A percentile compares a stretch with the other conserved stretches of the same genome.
Evolutionary conservation across 805 yeast species (phyloP).

Genomic region (Teunomyces pallodes): DNA sequence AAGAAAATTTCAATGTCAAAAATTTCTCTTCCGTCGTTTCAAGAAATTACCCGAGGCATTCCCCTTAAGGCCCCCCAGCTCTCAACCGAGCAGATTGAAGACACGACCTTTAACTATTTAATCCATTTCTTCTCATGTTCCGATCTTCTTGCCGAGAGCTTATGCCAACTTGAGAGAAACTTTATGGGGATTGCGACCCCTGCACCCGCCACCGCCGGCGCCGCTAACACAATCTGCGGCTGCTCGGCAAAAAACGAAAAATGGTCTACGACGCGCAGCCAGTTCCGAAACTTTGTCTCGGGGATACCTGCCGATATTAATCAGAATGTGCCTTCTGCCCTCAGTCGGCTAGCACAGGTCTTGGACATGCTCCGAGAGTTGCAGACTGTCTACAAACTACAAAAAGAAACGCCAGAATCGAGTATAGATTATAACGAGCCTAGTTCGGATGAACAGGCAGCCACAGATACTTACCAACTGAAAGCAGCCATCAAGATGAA

Average conservation of each 20-base stretch:
- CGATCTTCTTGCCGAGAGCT: constrained; percentile 1
- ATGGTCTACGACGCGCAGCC: neutral
- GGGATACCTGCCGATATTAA: constrained; percentile 1
- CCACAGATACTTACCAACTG: neutral
- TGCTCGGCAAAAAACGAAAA: neutral
- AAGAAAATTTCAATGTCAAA: neutral
- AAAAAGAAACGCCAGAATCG: neutral
- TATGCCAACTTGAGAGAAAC: neutral
- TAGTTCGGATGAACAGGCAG: neutral
- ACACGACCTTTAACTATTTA: neutral
- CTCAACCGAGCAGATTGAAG: neutral
- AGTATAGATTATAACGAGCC: neutral
- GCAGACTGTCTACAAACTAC: neutral
- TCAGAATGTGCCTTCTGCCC: neutral
- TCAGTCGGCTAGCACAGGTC: neutral
- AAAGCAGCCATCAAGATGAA: neutral
- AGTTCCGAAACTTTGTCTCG: neutral
- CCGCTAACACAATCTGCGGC: neutral
- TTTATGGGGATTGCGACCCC: neutral
- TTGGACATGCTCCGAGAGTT: constrained; percentile 1
- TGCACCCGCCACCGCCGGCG: neutral
- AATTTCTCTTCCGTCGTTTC: constrained; percentile 3
- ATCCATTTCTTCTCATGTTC: neutral
- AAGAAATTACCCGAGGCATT: constrained; percentile 3
- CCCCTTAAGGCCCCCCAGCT: neutral